Base-by-base conservation (phyloP, 257 asterid genomes). In the Forsythia viridissima region DNA sequence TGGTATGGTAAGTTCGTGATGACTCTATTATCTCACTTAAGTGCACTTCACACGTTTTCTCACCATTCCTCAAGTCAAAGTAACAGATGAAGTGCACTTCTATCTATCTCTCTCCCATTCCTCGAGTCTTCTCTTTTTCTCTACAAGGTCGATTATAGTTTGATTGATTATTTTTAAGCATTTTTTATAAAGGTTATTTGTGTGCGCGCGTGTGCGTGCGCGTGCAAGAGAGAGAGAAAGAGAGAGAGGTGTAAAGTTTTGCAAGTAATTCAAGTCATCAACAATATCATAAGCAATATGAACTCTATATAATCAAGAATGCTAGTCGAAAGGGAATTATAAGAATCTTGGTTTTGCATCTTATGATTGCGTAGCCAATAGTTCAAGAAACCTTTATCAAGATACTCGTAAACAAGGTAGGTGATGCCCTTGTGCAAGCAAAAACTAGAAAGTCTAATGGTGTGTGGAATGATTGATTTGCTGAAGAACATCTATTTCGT, bases 331-430 rank as follows among this genome's bases (percentile, higher is more conserved):
- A 15, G 37, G 21, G 77, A 51, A 30, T 30, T 38, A 12, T 8
- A n/a, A 15, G 46, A 46, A 36, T 71, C 46, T 24, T 80, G 76
- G 13, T 46, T 69, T 72, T 82, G 46, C 11, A 6, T 12, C 41
- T 21, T 46, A 9, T 65, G 21, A 6, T 8, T 11, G 38, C 66
- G 87, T 13, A 91, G 82, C 84, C 90, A 87, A 12, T 86, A 81
- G 48, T 42, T 1, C 3, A 91, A 85, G 36, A 91, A 78, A 4
- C 92, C 91, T 3, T 84, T 81, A 72, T 85, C 86, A 2, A 86
- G 92, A 38, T 87, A 91, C 79, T 91, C 93, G 10, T 87, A 91
- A 12, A 91, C 90, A 13, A 90, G 92, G 68, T 88, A 91, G 41
- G 92, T 88, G 73, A 82, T 74, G 39, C 90, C 97, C 18, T 88